Base-by-base conservation (phyloP, 257 asterid genomes). In the Fraxinus cuspidata region DNA sequence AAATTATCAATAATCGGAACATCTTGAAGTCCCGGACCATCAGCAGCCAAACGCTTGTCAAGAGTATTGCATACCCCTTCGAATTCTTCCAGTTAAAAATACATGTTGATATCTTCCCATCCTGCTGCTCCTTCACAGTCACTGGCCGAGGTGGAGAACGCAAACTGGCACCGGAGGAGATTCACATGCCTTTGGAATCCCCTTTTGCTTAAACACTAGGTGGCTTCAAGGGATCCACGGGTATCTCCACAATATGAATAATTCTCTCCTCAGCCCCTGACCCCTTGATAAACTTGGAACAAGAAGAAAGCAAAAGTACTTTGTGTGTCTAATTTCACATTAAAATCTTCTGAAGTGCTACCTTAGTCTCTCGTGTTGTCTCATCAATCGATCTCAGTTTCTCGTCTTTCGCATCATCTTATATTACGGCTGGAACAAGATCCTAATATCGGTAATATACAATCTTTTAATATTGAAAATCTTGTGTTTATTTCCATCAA, bases 81-180 rank as follows among this genome's bases (percentile, higher is more conserved):
- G 98, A 94, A 72, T 95, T 95, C 86, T 95, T 95, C 99, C 98
- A 95, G 70, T 91, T 95, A 12, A 98, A 95, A 64, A 95, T 91
- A 79, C 98, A 95, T 28, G 98, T 98, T 9, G 98, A 96, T 71
- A 95, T 95, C 82, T 95, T 91, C 98, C 96, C 90, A 80, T 95
- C 99, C 74, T 91, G 96, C 81, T 95, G 97, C 82, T 91, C 98
- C 82, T 93, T 95, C 75, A 93, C 97, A 74, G 97, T 91, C 58
- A 95, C 98, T 0, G 97, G 93, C 34, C 97, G 93, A 56, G 98
- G 97, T 4, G 94, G 99, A 80, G 97, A 95, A 79, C 89, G 99
- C 98, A 95, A 35, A 35, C 38, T 35, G 38, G 38, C 42, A 37
- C 11, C 0, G 2, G 11, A 37, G 9, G 42, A 37, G 11, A 37